Percentiles rank a stretch among this genome's conserved stretches.
Evolutionary conservation across 768 basidiomycete species (phyloP).

Genomic region (Mycena galericulata): DNA sequence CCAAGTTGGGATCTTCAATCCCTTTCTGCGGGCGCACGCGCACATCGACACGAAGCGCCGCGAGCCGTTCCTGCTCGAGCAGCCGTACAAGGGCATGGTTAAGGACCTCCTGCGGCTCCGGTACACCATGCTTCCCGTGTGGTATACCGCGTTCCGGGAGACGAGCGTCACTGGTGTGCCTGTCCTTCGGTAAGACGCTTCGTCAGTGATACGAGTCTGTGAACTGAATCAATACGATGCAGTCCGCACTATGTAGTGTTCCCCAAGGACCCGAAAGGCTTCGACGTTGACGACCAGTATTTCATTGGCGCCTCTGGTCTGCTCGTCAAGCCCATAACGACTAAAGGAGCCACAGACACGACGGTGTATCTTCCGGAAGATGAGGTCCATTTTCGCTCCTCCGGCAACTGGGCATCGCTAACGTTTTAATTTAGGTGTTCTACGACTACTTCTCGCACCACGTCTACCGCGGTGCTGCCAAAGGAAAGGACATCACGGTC

Average conservation of each 20-base stretch:
- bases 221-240: background rate
- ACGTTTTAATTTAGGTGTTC: conserved; percentile 70
- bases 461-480: conserved; percentile 73
- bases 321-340: conserved; percentile 91
- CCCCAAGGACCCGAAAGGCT: conserved; percentile 90
- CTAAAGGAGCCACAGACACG: conserved; percentile 74
- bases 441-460: conserved; percentile 90
- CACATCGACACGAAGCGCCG: conserved; percentile 98
- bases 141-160: conserved; percentile 98
- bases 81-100: conserved; percentile 88
- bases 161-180: conserved; percentile 85
- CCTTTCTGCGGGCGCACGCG: conserved; percentile 99
- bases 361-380: conserved; percentile 90
- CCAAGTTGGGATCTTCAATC: conserved; percentile 92
- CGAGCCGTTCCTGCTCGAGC: conserved; percentile 92
- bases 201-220: background rate
- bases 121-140: conserved; percentile 89
- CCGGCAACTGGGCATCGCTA: background rate
- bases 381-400: conserved; percentile 59
- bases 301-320: conserved; percentile 91
- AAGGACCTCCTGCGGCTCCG: conserved; percentile 83
- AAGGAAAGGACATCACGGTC: conserved; percentile 80
- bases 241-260: conserved; percentile 98
- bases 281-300: conserved; percentile 93
- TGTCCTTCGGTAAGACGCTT: conserved; percentile 73